Percentiles rank a stretch among this genome's conserved stretches.
Conservation (phyloP, 495 filamentous ascomycete genomes). For the Aspergillus taichungensis region DNA sequence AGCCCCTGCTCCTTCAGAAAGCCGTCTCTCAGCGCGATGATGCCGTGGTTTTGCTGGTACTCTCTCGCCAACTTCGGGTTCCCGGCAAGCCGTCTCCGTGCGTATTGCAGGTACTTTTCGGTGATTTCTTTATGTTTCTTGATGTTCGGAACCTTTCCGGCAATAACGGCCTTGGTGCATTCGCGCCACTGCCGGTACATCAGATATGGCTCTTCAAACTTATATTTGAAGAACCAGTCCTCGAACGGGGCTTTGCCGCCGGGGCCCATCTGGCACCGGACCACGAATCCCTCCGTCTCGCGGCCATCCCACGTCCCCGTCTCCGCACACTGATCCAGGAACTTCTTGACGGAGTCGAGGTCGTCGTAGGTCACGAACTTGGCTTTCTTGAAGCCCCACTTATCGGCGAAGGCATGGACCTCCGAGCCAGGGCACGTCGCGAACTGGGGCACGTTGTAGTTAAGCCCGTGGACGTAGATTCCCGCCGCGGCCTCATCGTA, state of each 20-base stretch:
- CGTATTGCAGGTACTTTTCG: conserved; percentile 79
- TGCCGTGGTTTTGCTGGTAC: conserved; percentile 89
- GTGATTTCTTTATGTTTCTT: conserved; percentile 88
- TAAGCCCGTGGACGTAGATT: conserved; percentile 92
- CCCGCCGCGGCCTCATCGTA: conserved; percentile 80
- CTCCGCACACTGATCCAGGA: conserved; percentile 75
- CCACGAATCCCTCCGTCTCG: conserved; percentile 94
- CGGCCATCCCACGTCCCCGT: conserved; percentile 80
- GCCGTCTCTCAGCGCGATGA: conserved; percentile 79
- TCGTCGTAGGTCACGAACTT: conserved; percentile 72
- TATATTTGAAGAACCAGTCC: conserved; percentile 99
- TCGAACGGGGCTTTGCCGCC: conserved; percentile 42
- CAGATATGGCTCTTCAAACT: conserved; percentile 97
- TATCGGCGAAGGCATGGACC: conserved; percentile 80
- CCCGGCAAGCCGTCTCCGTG: conserved; percentile 57
- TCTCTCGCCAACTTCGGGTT: conserved; percentile 52
- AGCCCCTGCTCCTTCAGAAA: conserved; percentile 74
- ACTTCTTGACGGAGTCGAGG: conserved; percentile 59
- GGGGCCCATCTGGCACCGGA: conserved; percentile 68
- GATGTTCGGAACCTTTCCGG: conserved; percentile 61
- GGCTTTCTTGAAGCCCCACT: conserved; percentile 90
- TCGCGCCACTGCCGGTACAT: conserved; percentile 99
- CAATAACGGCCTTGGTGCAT: conserved; percentile 84
- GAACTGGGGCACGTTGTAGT: conserved; percentile 85
- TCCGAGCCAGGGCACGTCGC: conserved; percentile 68